phyloP scores from a whole-genome alignment of 495 filamentous ascomycete genomes.

The Aspergillus ellipticus region DNA sequence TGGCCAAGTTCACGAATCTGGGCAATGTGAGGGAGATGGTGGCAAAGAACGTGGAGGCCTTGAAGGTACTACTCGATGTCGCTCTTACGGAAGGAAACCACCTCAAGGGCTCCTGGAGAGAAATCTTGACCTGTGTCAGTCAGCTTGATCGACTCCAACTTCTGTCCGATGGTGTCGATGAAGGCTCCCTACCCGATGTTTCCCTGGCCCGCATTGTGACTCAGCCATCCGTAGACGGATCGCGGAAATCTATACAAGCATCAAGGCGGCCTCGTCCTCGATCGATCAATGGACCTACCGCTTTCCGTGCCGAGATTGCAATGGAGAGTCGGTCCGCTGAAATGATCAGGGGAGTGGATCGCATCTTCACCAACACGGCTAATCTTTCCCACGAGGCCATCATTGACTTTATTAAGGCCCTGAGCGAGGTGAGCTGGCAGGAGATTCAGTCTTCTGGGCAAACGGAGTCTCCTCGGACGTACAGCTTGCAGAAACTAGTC shows the following conservation, averaged over 20 bases:
- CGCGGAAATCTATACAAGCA: slow-evolving; percentile 67
- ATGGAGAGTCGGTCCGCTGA: slow-evolving; percentile 89
- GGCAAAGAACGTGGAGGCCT: slow-evolving; percentile 90
- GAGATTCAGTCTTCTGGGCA: slow-evolving; percentile 96
- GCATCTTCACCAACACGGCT: slow-evolving; percentile 93
- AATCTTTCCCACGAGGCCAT: slow-evolving; percentile 93
- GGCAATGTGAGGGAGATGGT: slow-evolving; percentile 95
- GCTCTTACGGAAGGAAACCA: slow-evolving; percentile 89
- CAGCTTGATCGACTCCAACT: slow-evolving; percentile 95
- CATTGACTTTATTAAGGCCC: slow-evolving; percentile 89
- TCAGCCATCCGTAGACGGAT: slow-evolving; percentile 37
- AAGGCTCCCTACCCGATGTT: slow-evolving; percentile 87
- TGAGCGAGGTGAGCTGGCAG: slow-evolving; percentile 97
- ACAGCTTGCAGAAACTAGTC: slow-evolving; percentile 95
- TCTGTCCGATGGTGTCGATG: slow-evolving; percentile 91
- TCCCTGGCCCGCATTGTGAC: slow-evolving; percentile 74
- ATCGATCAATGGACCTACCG: slow-evolving; percentile 58
- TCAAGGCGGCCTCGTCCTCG: slow-evolving; percentile 60
- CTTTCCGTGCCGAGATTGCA: slow-evolving; percentile 81
- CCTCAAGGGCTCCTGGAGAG: slow-evolving; percentile 86
- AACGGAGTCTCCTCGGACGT: slow-evolving; percentile 89
- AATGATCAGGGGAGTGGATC: slow-evolving; percentile 86
- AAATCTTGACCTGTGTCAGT: slow-evolving; percentile 91
- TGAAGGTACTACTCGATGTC: slow-evolving; percentile 86
- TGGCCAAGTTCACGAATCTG: slow-evolving; percentile 91